These are phyloP conservation scores for Sporothrix variecibatus DNA, from an alignment of 2,329 filamentous ascomycete genomes.

Conservation along the genomic window DNA sequence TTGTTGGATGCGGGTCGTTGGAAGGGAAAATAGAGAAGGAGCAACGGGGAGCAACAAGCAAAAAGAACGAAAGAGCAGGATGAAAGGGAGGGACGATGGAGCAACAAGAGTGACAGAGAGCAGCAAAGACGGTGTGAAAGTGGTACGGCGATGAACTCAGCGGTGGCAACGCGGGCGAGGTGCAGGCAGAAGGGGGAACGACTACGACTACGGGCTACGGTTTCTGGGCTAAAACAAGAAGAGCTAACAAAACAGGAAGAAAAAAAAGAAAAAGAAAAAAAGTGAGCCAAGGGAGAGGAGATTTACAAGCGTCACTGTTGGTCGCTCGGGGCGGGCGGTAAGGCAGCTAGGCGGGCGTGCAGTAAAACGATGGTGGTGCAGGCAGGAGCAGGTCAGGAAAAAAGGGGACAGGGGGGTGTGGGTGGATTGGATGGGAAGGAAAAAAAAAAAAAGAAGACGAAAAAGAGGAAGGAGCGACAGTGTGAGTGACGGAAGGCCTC, in stretches of 20 bases:
- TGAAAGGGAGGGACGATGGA: background rate
- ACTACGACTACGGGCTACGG: background rate
- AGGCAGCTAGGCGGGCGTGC: slow-evolving; percentile 27
- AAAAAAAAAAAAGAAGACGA: background rate
- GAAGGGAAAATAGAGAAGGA: background rate
- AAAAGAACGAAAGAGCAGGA: background rate
- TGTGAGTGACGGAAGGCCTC: background rate
- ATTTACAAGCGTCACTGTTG: slow-evolving; percentile 29
- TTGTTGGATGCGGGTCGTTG: background rate
- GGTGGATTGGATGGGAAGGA: background rate
- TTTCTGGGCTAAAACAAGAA: slow-evolving; percentile 13
- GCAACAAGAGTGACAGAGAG: background rate
- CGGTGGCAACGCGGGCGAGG: slow-evolving; percentile 25
- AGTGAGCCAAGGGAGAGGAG: slow-evolving; percentile 8
- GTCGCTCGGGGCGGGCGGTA: slow-evolving; percentile 28
- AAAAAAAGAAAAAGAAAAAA: slow-evolving; percentile 20
- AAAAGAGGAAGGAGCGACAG: slow-evolving; percentile 21
- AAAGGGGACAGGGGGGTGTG: slow-evolving; percentile 23
- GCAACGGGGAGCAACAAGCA: slow-evolving; percentile 2
- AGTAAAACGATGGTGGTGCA: slow-evolving; percentile 13
- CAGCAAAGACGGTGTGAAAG: slow-evolving; percentile 20
- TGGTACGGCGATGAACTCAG: slow-evolving; percentile 23
- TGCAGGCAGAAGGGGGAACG: slow-evolving; percentile 27
- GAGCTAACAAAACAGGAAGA: slow-evolving; percentile 3
- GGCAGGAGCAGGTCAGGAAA: background rate